phyloP scores from a whole-genome alignment of 768 basidiomycete species.

The Lactarius sp. region DNA sequence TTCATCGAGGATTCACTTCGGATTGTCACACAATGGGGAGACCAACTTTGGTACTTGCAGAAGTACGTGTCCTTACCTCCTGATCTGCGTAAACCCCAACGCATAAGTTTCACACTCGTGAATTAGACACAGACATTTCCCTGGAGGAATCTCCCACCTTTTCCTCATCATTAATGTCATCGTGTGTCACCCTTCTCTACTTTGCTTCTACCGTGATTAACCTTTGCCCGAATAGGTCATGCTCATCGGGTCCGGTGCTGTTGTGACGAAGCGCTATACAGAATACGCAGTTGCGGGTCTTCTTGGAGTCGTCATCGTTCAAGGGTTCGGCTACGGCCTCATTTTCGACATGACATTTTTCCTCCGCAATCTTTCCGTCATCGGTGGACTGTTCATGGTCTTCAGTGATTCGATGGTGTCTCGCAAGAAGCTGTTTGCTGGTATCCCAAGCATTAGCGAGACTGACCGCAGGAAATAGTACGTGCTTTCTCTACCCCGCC shows the following conservation, averaged over 20 bases:
- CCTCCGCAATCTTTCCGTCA: constrained; percentile 96
- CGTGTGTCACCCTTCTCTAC: constrained; percentile 48
- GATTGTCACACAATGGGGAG: constrained; percentile 91
- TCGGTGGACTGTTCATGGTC: constrained; percentile 98
- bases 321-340: constrained; percentile 97
- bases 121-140: constrained; percentile 86
- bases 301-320: constrained; percentile 84
- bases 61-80: constrained; percentile 50
- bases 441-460: constrained; percentile 84
- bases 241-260: constrained; percentile 75
- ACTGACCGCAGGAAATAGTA: constrained; percentile 98
- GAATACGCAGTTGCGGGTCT: constrained; percentile 90
- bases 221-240: constrained; percentile 57
- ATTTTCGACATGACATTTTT: constrained; percentile 99
- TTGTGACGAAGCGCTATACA: constrained; percentile 83
- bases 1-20: constrained; percentile 96
- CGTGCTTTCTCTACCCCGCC: constrained; percentile 29
- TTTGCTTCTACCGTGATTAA: background rate
- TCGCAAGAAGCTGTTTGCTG: constrained; percentile 84
- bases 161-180: constrained; percentile 91
- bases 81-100: constrained; percentile 17
- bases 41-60: constrained; percentile 98
- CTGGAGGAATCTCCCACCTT: constrained; percentile 89
- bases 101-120: background rate
- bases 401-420: constrained; percentile 93